phyloP scores from a whole-genome alignment of 2,329 filamentous ascomycete species.

The Sporothrix brunneoviolacea region DNA sequence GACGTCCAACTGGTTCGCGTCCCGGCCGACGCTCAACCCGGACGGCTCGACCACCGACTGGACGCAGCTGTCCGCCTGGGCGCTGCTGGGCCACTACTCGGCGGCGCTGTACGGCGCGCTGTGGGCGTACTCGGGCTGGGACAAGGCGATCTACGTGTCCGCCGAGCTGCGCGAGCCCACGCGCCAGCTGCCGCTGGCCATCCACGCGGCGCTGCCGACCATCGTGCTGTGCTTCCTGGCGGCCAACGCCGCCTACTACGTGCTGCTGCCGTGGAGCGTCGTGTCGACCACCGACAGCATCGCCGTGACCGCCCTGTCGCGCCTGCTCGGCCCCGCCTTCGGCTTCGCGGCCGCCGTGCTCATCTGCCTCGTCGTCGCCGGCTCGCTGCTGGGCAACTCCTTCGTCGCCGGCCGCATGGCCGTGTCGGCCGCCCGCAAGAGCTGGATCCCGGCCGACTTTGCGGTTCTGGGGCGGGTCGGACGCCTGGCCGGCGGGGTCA shows the following conservation, averaged over 20 bases:
- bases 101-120: slow-evolving; percentile 55
- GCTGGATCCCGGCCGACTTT: slow-evolving; percentile 44
- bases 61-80: slow-evolving; percentile 45
- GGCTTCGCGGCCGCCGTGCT: slow-evolving; percentile 49
- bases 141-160: slow-evolving; percentile 54
- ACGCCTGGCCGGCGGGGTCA: background rate
- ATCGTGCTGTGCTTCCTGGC: slow-evolving; percentile 54
- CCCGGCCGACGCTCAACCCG: slow-evolving; percentile 41
- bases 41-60: slow-evolving; percentile 45
- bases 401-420: slow-evolving; percentile 57
- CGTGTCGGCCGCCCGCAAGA: slow-evolving; percentile 48
- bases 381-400: slow-evolving; percentile 55
- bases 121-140: slow-evolving; percentile 62
- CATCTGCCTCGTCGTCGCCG: slow-evolving; percentile 55
- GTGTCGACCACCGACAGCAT: slow-evolving; percentile 55
- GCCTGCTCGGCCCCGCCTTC: slow-evolving; percentile 45
- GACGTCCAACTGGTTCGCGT: slow-evolving; percentile 49
- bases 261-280: slow-evolving; percentile 53
- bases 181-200: slow-evolving; percentile 51
- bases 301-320: slow-evolving; percentile 53
- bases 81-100: slow-evolving; percentile 52
- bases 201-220: slow-evolving; percentile 54
- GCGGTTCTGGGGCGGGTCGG: slow-evolving; percentile 39
- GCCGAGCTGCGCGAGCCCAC: slow-evolving; percentile 46
- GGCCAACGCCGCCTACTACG: slow-evolving; percentile 56